Evolutionary conservation across 441 rosid species (phyloP).

Genomic region (Lagerstroemia fauriei): DNA sequence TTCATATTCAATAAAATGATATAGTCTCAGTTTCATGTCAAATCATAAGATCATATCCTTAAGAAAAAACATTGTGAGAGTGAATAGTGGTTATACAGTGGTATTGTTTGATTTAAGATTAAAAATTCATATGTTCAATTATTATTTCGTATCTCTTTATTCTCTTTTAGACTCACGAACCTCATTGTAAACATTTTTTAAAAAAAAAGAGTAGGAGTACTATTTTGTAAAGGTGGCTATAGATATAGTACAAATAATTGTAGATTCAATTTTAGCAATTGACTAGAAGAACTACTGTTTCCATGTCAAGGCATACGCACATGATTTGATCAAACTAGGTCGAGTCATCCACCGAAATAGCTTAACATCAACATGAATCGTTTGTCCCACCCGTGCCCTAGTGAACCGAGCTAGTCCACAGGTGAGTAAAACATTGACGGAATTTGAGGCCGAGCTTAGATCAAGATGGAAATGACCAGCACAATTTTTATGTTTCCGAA

Average conservation of each 20-base stretch:
- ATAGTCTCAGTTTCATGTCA: background rate
- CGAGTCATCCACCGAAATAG: background rate
- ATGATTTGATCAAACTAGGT: background rate
- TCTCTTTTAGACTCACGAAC: too few relatives aligned
- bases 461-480: too few relatives aligned
- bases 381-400: background rate
- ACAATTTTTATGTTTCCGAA: too few relatives aligned
- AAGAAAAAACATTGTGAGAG: too few relatives aligned
- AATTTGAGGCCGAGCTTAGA: too few relatives aligned
- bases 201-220: background rate
- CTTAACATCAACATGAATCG: background rate
- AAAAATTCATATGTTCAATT: too few relatives aligned
- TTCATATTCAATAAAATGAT: background rate
- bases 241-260: background rate
- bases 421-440: too few relatives aligned
- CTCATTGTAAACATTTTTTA: too few relatives aligned
- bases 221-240: background rate
- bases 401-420: too few relatives aligned
- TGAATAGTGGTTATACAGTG: too few relatives aligned
- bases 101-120: too few relatives aligned
- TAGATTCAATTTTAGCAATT: background rate
- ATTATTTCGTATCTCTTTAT: too few relatives aligned
- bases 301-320: background rate
- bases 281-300: background rate
- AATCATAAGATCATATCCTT: background rate